Base-by-base conservation (phyloP, 1,284 basidiomycete species). In the Fereydounia khargensis region DNA sequence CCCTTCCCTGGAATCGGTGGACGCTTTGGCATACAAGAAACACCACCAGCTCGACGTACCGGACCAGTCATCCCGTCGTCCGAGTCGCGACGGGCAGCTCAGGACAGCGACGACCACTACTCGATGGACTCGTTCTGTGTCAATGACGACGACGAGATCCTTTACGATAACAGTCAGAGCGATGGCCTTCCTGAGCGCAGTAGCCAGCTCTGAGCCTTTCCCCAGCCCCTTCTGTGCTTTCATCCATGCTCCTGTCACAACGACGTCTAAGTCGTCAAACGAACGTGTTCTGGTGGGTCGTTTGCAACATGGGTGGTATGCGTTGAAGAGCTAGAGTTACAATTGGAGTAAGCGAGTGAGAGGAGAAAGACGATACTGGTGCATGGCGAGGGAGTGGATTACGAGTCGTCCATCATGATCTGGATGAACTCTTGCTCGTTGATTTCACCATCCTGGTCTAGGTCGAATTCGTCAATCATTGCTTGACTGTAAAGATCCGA, bases 391-490 rank as follows among this genome's bases (percentile, higher is more conserved):
- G 10, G 8, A n/a, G n/a, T 21, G 21, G 9, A 14, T 50, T 53
- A 76, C 18, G 69, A 53, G 43, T 95, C 91, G 78, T 96, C 91
- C 39, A 89, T 89, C 92, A 97, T 94, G 77, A 97, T 96, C 35
- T 89, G 87, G 63, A 90, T 85, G 77, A 94, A 92, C 80, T 94
- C 90, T 74, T 88, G 84, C 74, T 91, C 88, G 76, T 86, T 91
- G 76, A 98, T 98, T 79, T 94, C 92, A 18, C 92, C 91, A 69
- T 99, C 94, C 77, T 94, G 88, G 79, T 99, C 94, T 27, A 99
- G 84, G 78, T 99, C 94, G 73, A 99, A 99, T 79, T 99, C 95
- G 72, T 98, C 95, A 71, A 99, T 99, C 94, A 99, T 99, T 17
- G 94, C 95, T 85, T 96, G 90, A 62, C 92, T 97, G 70, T 38